Base-by-base conservation (phyloP, 768 basidiomycete genomes). In the Podaxis rugospora region DNA sequence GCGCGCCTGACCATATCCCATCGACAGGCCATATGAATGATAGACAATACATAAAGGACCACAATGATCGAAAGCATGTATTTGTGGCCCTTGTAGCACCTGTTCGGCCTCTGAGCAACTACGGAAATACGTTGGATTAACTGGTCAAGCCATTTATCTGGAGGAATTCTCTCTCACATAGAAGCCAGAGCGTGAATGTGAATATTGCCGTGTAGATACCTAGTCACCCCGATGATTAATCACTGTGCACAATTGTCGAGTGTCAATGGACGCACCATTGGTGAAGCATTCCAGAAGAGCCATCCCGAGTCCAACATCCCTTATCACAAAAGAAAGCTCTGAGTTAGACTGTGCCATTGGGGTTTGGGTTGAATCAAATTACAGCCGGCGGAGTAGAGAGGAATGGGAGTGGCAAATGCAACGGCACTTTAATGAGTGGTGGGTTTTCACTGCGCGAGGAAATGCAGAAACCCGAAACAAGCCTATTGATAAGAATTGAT, bases 281-380 rank as follows among this genome's bases (percentile, higher is more conserved):
- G 47, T 36, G 16, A 58, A 58, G n/a, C 57, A 50, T 27, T 58
- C 57, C 9, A 58, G 47, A 7, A 58, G 36, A 23, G 57, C 39
- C 57, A 58, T 58, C 9, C 57, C 57, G n/a, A 58, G 47, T 5
- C 57, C 57, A 21, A 58, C 35, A n/a, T 58, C 57, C n/a, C 57
- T 18, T 37, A 58, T 51, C 14, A 25, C 21, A n/a, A 58, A 58
- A 2, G 49, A 58, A 21, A 58, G 35, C n/a, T 39, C 46, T 25
- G 47, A 51, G 13, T 47, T 25, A 37, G 57, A 6, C 27, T 21
- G 46, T 36, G 49, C 13, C 37, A 16, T 18, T 16, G 42, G 1
- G 16, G 42, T n/a, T 18, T n/a, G 18, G 40, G n/a, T 42, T 16
- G n/a, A n/a, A 3, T 6, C 14, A 2, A n/a, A n/a, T 11, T 44